A percentile compares a stretch with the other conserved stretches of the same genome.
Conservation (phyloP, 2,329 filamentous ascomycete species). For the Endoconidiophora polonica region DNA sequence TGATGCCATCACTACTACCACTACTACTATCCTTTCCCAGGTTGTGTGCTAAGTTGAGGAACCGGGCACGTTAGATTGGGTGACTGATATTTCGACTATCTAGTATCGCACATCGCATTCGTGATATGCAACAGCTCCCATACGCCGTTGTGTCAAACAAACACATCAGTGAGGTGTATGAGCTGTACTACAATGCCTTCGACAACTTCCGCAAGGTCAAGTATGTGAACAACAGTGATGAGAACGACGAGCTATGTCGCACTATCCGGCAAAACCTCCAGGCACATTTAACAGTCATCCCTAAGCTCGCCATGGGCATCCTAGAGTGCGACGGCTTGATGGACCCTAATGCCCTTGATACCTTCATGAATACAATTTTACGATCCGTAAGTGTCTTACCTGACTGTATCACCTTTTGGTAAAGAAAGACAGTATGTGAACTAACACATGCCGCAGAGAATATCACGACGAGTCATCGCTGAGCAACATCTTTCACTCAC, state of each 20-base stretch:
- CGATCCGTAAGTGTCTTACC: conserved; percentile 49
- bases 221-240: conserved; percentile 69
- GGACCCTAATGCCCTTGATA: conserved; percentile 65
- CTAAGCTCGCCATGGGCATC: conserved; percentile 84
- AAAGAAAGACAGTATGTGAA: neutral
- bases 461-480: conserved; percentile 88
- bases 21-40: neutral
- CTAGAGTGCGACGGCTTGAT: conserved; percentile 77
- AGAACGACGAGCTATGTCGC: conserved; percentile 78
- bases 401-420: no score
- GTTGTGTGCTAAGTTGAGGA: neutral
- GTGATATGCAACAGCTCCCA: conserved; percentile 91
- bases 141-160: conserved; percentile 93
- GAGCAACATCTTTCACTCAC: conserved; percentile 93
- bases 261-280: conserved; percentile 63
- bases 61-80: neutral
- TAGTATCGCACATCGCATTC: conserved; percentile 50
- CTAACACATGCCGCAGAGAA: conserved; percentile 40
- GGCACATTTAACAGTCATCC: conserved; percentile 85
- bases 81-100: neutral
- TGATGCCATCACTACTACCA: neutral
- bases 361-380: conserved; percentile 87
- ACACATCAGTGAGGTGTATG: conserved; percentile 87
- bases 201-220: conserved; percentile 72
- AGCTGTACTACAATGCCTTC: conserved; percentile 94